Evolutionary conservation across 768 basidiomycete species (phyloP).

Genomic region (Auricularia heimuer): DNA sequence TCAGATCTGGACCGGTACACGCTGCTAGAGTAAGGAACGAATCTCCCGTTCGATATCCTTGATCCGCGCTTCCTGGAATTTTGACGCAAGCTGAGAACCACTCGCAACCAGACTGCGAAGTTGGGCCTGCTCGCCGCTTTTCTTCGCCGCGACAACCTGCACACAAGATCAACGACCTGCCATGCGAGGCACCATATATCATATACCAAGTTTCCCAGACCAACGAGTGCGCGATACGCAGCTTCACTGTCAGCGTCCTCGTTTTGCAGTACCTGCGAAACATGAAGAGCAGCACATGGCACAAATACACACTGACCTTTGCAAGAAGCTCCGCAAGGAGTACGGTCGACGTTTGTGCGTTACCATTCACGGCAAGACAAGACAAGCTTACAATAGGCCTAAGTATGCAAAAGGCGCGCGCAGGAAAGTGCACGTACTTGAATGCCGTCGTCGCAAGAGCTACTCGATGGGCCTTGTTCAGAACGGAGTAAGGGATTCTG

Average conservation of each 20-base stretch:
- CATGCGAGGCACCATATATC: neutral
- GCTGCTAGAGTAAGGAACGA: neutral
- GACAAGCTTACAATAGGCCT: slow-evolving; percentile 41
- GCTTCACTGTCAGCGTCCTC: slow-evolving; percentile 54
- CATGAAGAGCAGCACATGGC: neutral
- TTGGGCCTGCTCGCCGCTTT: slow-evolving; percentile 14
- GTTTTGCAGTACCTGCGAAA: slow-evolving; percentile 32
- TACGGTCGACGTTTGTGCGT: neutral
- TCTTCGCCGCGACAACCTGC: slow-evolving; percentile 43
- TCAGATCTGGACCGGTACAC: too few species aligned
- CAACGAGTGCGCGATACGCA: slow-evolving; percentile 60
- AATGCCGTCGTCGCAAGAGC: slow-evolving; percentile 75
- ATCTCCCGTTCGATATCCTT: slow-evolving; percentile 43
- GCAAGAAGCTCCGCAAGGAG: neutral
- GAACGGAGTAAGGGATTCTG: slow-evolving; percentile 38
- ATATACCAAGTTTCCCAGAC: slow-evolving; percentile 62
- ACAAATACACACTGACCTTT: neutral
- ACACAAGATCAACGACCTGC: slow-evolving; percentile 5
- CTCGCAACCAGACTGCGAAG: slow-evolving; percentile 20
- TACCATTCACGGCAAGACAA: slow-evolving; percentile 39
- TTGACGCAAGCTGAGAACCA: slow-evolving; percentile 29
- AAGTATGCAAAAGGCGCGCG: neutral
- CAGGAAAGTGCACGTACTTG: slow-evolving; percentile 52
- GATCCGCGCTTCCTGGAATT: slow-evolving; percentile 53
- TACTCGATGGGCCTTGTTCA: slow-evolving; percentile 64